Percentiles rank a stretch among this genome's conserved stretches.
These are phyloP conservation scores for Pseudogymnoascus sp. DNA, from an alignment of 2,329 filamentous ascomycete species.

Conservation along the genomic window DNA sequence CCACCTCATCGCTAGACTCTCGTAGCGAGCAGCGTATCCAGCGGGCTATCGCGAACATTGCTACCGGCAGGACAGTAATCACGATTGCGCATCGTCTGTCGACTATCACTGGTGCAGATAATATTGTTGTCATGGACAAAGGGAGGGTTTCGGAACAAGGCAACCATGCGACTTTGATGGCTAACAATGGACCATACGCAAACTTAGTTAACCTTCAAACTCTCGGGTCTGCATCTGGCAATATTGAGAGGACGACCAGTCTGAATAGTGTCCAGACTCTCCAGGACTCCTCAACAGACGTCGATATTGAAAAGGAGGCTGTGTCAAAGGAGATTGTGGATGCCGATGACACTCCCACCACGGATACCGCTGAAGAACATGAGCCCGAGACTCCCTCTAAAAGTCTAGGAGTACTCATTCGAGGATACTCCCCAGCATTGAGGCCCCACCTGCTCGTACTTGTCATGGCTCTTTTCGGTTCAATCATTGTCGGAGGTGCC, in stretches of 20 bases:
- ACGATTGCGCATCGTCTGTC: conserved; percentile 89
- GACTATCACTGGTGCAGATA: conserved; percentile 83
- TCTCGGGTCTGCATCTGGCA: conserved; percentile 13
- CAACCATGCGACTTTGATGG: conserved; percentile 66
- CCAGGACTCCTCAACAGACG: conserved; percentile 11
- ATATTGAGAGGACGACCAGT: conserved; percentile 15
- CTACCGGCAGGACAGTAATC: conserved; percentile 76
- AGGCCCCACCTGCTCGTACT: conserved; percentile 15
- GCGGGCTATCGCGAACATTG: conserved; percentile 69
- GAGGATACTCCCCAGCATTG: conserved; percentile 14
- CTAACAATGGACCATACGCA: conserved; percentile 43
- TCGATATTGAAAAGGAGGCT: conserved; percentile 12
- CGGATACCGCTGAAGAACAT: conserved; percentile 10
- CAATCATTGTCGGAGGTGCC: conserved; percentile 46
- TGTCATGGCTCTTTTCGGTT: conserved; percentile 36
- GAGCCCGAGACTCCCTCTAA: conserved; percentile 15
- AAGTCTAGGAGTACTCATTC: conserved; percentile 14
- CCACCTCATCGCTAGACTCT: conserved; percentile 62
- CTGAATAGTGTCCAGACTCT: conserved; percentile 13
- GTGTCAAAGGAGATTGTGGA: conserved; percentile 6
- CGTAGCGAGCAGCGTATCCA: conserved; percentile 89
- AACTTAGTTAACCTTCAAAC: conserved; percentile 34
- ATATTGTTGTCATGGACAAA: conserved; percentile 70
- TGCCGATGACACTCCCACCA: conserved; percentile 22
- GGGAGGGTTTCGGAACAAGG: conserved; percentile 68